phyloP scores from a whole-genome alignment of 2,329 filamentous ascomycete genomes.

The Pseudogymnoascus sp. region DNA sequence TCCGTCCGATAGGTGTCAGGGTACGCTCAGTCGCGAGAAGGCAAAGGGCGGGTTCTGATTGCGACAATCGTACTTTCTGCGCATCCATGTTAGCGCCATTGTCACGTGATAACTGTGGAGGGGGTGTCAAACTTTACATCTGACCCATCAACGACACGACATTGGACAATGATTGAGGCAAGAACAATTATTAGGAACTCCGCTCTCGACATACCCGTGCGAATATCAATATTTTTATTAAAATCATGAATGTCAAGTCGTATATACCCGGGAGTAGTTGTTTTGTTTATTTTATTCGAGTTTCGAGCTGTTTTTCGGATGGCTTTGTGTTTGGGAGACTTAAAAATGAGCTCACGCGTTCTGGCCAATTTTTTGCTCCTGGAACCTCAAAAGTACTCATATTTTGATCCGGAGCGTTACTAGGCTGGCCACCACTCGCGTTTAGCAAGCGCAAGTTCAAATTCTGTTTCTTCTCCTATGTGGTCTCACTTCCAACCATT shows the following conservation, averaged over 20 bases:
- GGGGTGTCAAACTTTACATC: not conserved
- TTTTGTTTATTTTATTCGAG: not conserved
- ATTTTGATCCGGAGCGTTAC: not conserved
- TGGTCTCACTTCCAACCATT: not conserved
- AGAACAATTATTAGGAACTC: not conserved
- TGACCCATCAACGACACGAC: not conserved
- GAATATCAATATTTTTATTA: not conserved
- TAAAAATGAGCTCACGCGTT: not conserved
- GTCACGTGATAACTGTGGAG: slow-evolving; percentile 2
- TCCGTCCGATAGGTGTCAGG: slow-evolving; percentile 10
- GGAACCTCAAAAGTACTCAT: not conserved
- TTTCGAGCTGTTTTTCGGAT: not conserved
- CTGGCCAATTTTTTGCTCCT: not conserved
- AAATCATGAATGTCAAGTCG: not conserved
- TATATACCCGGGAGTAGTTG: not conserved
- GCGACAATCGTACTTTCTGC: slow-evolving; percentile 7
- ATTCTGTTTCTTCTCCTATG: not conserved
- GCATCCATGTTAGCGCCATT: not conserved
- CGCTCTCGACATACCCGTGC: not conserved
- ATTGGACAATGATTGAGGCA: not conserved
- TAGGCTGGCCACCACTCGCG: not conserved
- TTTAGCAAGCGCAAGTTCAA: not conserved
- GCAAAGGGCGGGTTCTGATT: slow-evolving; percentile 11
- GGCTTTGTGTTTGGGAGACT: not conserved
- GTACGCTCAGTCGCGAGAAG: slow-evolving; percentile 3